Base-by-base conservation (phyloP, 768 basidiomycete genomes). In the Tricholoma hemisulphureum region DNA sequence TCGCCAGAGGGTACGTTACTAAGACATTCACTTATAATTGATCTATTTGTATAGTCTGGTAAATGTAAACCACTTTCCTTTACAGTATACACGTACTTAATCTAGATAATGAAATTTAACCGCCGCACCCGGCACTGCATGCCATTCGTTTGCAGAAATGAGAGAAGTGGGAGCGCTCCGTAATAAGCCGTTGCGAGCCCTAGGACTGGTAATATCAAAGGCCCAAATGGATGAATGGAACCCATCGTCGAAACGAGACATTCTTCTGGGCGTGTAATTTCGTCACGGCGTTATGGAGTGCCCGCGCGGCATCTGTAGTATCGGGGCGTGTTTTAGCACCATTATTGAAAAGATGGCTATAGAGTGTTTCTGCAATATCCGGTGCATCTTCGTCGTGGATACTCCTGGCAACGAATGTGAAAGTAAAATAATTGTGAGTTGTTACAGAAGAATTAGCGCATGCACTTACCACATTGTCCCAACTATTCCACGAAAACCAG, bases 401-500 rank as follows among this genome's bases (percentile, higher is more conserved):
- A 9, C 35, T 41, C 49, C 49, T 28, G 16, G n/a, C n/a, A 23
- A 26, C 11, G 13, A 13, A n/a, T 48, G 20, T 10, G 20, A 20
- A 11, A 11, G 13, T 48, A 10, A 48, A 13, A 6, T 10, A 11
- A 5, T n/a, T n/a, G n/a, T 23, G 10, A 18, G 46, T 20, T 6
- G 10, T 23, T 13, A 48, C 26, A 26, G 23, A 6, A 18, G 11
- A 23, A 20, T 67, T 1, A 58, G 53, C 56, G 80, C 79, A 20
- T 62, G 61, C 28, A 77, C 75, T 9, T 67, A 66, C 76, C 76
- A 77, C 71, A 77, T 70, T 34, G 76, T 78, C 4, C 62, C 75
- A 26, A 78, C 62, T 6, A 74, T 70, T 18, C 58, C 50, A 10
- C 53, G 50, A 24, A 58, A 65, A 18, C 62, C 64, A 23, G 64